phyloP scores from a whole-genome alignment of 768 basidiomycete genomes.

The Cyclocybe cylindracea region DNA sequence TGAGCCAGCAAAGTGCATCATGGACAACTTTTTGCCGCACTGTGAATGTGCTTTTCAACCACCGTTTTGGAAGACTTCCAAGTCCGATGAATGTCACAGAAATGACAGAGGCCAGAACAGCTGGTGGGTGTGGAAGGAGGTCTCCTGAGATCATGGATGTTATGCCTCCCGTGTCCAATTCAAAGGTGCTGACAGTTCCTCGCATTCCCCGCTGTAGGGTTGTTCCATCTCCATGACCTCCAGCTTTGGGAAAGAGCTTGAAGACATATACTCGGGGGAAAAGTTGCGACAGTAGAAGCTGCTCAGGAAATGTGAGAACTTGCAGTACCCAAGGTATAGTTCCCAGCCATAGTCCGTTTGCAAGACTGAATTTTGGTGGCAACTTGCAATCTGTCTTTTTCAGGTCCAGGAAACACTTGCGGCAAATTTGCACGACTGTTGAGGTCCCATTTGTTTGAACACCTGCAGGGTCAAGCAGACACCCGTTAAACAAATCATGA shows the following conservation, averaged over 20 bases:
- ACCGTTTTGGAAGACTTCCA: conserved; percentile 19
- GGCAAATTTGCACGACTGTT: no score
- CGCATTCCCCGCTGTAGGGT: conserved; percentile 27
- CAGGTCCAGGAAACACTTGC: no score
- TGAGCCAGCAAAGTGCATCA: conserved; percentile 35
- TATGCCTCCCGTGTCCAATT: conserved; percentile 25
- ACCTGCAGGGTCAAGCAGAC: background rate
- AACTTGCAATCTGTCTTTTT: no score
- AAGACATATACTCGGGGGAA: conserved; percentile 34
- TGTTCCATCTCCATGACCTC: background rate
- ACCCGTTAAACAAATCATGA: background rate
- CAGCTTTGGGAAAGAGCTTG: conserved; percentile 34
- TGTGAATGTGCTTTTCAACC: conserved; percentile 28
- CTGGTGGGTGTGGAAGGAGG: conserved; percentile 29
- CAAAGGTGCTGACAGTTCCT: conserved; percentile 36
- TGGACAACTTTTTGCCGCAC: conserved; percentile 29
- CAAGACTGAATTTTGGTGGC: conserved; percentile 7
- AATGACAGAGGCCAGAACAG: no score
- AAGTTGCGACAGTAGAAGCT: conserved; percentile 29
- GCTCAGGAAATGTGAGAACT: conserved; percentile 35
- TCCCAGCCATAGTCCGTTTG: conserved; percentile 43
- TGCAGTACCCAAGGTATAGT: conserved; percentile 25
- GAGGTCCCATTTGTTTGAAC: background rate
- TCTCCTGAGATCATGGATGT: conserved; percentile 31
- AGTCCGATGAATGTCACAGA: no score